A percentile compares a stretch with the other conserved stretches of the same genome.
These are phyloP conservation scores for Colletotrichum sp. DNA, from an alignment of 2,329 filamentous ascomycete species.

Conservation along the genomic window DNA sequence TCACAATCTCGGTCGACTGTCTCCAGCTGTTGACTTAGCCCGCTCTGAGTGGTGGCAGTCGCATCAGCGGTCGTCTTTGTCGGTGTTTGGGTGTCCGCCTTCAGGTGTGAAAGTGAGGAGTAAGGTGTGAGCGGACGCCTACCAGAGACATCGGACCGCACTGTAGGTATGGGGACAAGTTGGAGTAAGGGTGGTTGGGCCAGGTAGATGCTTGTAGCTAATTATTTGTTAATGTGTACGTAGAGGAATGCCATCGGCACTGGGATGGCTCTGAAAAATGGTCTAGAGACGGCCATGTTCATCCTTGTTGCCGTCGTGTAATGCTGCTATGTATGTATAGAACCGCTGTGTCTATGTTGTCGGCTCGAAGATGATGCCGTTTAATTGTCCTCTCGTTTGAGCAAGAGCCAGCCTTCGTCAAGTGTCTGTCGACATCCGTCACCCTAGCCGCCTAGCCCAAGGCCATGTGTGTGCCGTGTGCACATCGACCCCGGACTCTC, in stretches of 20 bases:
- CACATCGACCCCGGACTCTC: neutral
- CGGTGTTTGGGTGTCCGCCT: neutral
- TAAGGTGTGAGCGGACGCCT: neutral
- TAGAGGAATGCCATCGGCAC: neutral
- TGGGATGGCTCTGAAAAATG: neutral
- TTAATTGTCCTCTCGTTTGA: neutral
- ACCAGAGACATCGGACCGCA: neutral
- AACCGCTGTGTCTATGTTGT: neutral
- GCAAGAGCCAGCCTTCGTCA: neutral
- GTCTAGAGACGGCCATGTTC: neutral
- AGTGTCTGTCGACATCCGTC: neutral
- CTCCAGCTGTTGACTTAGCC: neutral
- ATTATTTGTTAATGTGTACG: conserved; percentile 8
- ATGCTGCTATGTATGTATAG: too few relatives aligned
- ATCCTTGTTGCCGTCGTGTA: neutral
- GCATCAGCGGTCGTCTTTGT: neutral
- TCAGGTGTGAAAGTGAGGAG: neutral
- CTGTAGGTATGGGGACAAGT: neutral
- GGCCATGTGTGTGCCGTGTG: neutral
- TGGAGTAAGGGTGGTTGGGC: conserved; percentile 1
- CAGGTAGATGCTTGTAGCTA: conserved; percentile 8
- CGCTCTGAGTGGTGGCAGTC: neutral
- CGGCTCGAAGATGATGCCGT: neutral
- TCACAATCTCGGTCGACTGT: conserved; percentile 10
- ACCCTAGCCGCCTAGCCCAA: neutral